A percentile compares a stretch with the other conserved stretches of the same genome.
Evolutionary conservation across 2,329 filamentous ascomycete genomes (phyloP).

Genomic region (Aspergillus fructus): DNA sequence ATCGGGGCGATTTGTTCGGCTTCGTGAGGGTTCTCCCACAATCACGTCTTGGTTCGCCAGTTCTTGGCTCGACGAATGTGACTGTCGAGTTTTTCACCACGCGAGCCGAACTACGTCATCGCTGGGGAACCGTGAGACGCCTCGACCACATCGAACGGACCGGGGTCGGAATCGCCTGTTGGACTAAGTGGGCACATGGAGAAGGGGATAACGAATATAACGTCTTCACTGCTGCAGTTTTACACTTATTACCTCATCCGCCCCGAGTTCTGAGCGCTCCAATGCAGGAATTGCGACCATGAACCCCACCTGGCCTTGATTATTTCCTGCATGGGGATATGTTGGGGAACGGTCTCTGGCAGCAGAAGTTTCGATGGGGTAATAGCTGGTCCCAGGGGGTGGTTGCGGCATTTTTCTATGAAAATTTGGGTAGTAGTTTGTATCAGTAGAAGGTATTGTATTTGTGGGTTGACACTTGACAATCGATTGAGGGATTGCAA

Average conservation of each 20-base stretch:
- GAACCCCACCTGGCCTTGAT: constrained; percentile 4
- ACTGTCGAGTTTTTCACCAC: neutral
- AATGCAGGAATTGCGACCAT: neutral
- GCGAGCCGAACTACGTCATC: constrained; percentile 1
- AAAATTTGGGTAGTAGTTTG: constrained; percentile 5
- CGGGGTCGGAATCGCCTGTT: constrained; percentile 1
- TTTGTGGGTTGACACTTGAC: neutral
- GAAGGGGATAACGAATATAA: constrained; percentile 3
- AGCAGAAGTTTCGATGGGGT: constrained; percentile 17
- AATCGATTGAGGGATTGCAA: neutral
- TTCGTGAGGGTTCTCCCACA: neutral
- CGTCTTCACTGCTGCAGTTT: neutral
- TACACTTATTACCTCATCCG: constrained; percentile 16
- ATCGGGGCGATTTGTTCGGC: neutral
- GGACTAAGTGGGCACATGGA: constrained; percentile 1
- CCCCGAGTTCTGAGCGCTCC: constrained; percentile 1
- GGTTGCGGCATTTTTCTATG: constrained; percentile 20
- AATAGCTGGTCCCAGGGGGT: constrained; percentile 11
- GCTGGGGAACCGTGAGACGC: neutral
- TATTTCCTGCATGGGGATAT: constrained; percentile 4
- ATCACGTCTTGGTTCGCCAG: neutral
- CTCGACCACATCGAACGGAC: neutral
- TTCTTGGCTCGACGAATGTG: neutral
- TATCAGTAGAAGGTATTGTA: neutral
- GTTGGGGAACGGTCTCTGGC: constrained; percentile 4